phyloP scores from a whole-genome alignment of 768 basidiomycete genomes.

The Boletus rubescentipes region DNA sequence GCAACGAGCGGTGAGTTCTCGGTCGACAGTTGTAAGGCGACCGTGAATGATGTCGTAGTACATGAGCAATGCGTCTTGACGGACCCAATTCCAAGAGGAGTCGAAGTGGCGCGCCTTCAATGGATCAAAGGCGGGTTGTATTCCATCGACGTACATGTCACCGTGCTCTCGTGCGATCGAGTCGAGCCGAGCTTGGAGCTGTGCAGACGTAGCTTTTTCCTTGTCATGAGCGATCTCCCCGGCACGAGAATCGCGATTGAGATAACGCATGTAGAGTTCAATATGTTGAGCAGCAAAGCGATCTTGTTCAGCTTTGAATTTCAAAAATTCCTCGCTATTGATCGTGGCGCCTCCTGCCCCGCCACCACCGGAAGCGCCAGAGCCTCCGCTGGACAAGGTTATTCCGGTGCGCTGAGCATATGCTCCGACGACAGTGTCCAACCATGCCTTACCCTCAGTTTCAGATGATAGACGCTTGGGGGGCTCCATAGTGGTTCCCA shows the following conservation, averaged over 20 bases:
- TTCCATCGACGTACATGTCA: slow-evolving; percentile 89
- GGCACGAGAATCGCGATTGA: slow-evolving; percentile 88
- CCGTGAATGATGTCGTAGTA: slow-evolving; percentile 99
- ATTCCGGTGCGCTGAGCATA: slow-evolving; percentile 93
- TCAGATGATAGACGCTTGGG: slow-evolving; percentile 91
- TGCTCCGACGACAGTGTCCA: slow-evolving; percentile 77
- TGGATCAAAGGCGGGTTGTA: slow-evolving; percentile 91
- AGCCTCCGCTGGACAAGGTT: slow-evolving; percentile 67
- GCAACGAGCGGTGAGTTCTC: slow-evolving; percentile 95
- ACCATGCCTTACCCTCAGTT: slow-evolving; percentile 89
- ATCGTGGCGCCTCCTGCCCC: slow-evolving; percentile 79
- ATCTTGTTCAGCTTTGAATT: slow-evolving; percentile 93
- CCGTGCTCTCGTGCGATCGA: slow-evolving; percentile 90
- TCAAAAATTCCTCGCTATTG: slow-evolving; percentile 97
- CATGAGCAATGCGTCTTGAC: slow-evolving; percentile 95
- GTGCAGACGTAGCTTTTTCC: slow-evolving; percentile 70
- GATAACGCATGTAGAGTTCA: slow-evolving; percentile 96
- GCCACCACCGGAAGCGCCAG: slow-evolving; percentile 57
- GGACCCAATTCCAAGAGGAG: slow-evolving; percentile 99
- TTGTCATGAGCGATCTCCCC: slow-evolving; percentile 88
- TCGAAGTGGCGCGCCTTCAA: slow-evolving; percentile 98
- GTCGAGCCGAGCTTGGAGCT: slow-evolving; percentile 85
- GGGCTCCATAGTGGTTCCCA: slow-evolving; percentile 92
- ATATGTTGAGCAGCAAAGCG: slow-evolving; percentile 91
- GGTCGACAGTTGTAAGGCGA: slow-evolving; percentile 88